These are phyloP conservation scores for Amanita phalloides DNA, from an alignment of 768 basidiomycete species.

Conservation along the genomic window DNA sequence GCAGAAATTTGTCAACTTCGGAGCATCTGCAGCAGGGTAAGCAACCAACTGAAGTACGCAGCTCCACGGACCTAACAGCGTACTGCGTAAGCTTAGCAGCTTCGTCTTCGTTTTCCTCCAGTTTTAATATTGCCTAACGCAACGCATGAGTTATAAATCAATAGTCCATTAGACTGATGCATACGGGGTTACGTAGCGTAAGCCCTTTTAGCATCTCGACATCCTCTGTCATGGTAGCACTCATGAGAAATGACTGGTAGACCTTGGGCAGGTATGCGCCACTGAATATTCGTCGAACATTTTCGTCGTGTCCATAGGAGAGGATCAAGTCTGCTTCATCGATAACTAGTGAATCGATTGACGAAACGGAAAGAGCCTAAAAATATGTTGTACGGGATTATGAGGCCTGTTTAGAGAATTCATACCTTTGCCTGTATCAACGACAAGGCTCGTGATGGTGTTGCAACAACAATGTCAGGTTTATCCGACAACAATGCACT, in stretches of 20 bases:
- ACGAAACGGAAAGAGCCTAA: slow-evolving; percentile 52
- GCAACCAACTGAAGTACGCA: neutral
- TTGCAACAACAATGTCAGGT: slow-evolving; percentile 28
- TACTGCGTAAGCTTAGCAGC: slow-evolving; percentile 78
- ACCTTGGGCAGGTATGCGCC: slow-evolving; percentile 69
- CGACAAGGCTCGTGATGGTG: slow-evolving; percentile 24
- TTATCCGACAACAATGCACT: slow-evolving; percentile 29
- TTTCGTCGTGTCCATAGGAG: slow-evolving; percentile 93
- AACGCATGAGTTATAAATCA: neutral
- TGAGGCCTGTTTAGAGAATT: neutral
- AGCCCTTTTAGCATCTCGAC: slow-evolving; percentile 88
- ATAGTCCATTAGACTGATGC: slow-evolving; percentile 8
- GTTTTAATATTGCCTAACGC: slow-evolving; percentile 64
- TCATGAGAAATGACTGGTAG: slow-evolving; percentile 92
- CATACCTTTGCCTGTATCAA: slow-evolving; percentile 24
- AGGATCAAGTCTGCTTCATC: slow-evolving; percentile 97
- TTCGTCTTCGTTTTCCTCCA: slow-evolving; percentile 84
- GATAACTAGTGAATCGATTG: slow-evolving; percentile 81
- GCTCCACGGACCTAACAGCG: slow-evolving; percentile 51
- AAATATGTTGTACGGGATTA: neutral
- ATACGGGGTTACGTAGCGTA: slow-evolving; percentile 75
- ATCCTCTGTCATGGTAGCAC: slow-evolving; percentile 95
- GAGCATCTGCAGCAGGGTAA: slow-evolving; percentile 44
- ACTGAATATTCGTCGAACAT: slow-evolving; percentile 60
- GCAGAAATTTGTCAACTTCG: slow-evolving; percentile 94